Evolutionary conservation across 2,329 filamentous ascomycete species (phyloP).

Genomic region (Fusarium algeriense): DNA sequence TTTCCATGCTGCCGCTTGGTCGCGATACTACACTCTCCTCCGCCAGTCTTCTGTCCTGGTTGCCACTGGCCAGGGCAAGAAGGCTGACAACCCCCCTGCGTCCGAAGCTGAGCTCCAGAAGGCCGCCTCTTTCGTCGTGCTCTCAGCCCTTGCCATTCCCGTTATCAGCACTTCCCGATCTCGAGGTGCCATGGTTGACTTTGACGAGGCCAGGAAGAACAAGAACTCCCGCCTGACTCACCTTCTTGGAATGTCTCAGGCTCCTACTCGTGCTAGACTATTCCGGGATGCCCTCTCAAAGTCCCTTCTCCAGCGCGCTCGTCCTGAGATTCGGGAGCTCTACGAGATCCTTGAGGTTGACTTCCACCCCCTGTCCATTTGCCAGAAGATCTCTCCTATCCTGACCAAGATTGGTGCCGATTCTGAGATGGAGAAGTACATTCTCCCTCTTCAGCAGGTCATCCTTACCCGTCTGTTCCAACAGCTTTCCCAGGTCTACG

Average conservation of each 20-base stretch:
- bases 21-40: conserved; percentile 95
- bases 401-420: conserved; percentile 92
- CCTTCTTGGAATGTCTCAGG: conserved; percentile 90
- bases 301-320: conserved; percentile 90
- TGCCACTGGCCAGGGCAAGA: conserved; percentile 86
- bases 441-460: conserved; percentile 95
- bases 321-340: conserved; percentile 93
- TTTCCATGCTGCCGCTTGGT: conserved; percentile 98
- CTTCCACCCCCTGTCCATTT: conserved; percentile 98
- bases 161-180: conserved; percentile 99
- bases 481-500: conserved; percentile 98
- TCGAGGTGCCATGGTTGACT: conserved; percentile 93
- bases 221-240: conserved; percentile 98
- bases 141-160: conserved; percentile 96
- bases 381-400: conserved; percentile 98
- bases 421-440: conserved; percentile 97
- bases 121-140: conserved; percentile 92
- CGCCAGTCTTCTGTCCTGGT: conserved; percentile 89
- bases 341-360: conserved; percentile 99
- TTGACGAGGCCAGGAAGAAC: conserved; percentile 97
- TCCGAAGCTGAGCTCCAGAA: conserved; percentile 92
- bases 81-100: conserved; percentile 92
- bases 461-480: conserved; percentile 98
- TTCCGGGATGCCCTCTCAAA: conserved; percentile 98
- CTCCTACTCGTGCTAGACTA: conserved; percentile 87